phyloP scores from a whole-genome alignment of 148 eudicot species.

The Chenopodium album region DNA sequence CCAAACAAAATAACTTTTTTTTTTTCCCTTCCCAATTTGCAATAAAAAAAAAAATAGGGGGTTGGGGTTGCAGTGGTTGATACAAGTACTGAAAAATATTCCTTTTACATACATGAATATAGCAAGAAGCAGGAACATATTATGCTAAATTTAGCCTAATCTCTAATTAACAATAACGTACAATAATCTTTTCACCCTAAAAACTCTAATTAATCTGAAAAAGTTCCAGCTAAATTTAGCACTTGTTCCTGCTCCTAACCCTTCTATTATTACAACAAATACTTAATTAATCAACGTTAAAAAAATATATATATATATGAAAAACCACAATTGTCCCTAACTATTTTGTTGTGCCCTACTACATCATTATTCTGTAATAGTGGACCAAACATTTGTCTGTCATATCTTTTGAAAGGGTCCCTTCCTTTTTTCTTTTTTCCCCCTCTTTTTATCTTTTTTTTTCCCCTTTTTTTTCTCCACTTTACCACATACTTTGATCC shows the following conservation, averaged over 20 bases:
- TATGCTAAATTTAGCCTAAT: constrained; percentile 30
- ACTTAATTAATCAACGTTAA: neutral
- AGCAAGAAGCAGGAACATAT: constrained; percentile 49
- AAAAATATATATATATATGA: neutral
- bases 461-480: neutral
- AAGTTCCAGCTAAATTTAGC: constrained; percentile 53
- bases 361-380: constrained; percentile 31
- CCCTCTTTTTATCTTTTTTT: neutral
- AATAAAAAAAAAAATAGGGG: neutral
- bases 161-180: constrained; percentile 5
- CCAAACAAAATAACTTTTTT: neutral
- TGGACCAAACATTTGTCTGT: constrained; percentile 24
- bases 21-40: neutral
- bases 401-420: constrained; percentile 1
- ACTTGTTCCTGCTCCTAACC: constrained; percentile 58
- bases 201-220: constrained; percentile 19
- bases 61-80: neutral
- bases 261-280: constrained; percentile 25
- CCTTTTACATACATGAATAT: constrained; percentile 3
- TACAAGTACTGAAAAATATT: neutral
- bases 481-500: constrained; percentile 23
- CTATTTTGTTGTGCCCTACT: constrained; percentile 28
- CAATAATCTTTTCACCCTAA: constrained; percentile 29
- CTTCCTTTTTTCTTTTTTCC: neutral
- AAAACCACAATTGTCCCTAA: constrained; percentile 14